These are phyloP conservation scores for Nakazawaea ishiwadae DNA, from an alignment of 805 yeast species.

Conservation along the genomic window DNA sequence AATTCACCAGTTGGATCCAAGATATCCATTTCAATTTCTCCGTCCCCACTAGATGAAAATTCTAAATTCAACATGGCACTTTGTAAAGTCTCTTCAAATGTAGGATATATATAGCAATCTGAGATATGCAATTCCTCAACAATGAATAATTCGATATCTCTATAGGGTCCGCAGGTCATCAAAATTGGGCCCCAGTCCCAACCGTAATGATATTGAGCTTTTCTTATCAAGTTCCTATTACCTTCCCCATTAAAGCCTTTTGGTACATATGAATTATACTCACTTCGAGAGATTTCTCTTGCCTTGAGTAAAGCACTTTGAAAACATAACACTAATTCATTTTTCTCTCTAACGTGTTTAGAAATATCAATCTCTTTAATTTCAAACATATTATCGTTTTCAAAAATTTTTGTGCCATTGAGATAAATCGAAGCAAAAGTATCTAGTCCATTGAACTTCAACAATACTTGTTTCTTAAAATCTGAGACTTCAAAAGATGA, in stretches of 20 bases:
- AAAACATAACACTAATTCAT: constrained; percentile 32
- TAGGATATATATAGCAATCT: constrained; percentile 3
- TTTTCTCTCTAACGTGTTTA: constrained; percentile 16
- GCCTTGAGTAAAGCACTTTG: constrained; percentile 32
- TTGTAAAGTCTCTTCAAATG: neutral
- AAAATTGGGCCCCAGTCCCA: constrained; percentile 55
- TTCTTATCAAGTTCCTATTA: constrained; percentile 38
- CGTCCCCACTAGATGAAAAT: neutral
- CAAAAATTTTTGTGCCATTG: constrained; percentile 31
- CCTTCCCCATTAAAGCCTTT: constrained; percentile 38
- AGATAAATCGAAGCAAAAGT: constrained; percentile 36
- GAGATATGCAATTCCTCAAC: constrained; percentile 16
- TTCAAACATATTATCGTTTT: constrained; percentile 40
- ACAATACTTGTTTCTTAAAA: constrained; percentile 15
- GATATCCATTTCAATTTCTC: constrained; percentile 16
- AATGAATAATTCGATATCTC: constrained; percentile 28
- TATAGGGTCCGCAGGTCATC: constrained; percentile 41
- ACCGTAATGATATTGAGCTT: constrained; percentile 51
- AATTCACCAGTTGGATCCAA: constrained; percentile 6
- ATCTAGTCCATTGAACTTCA: constrained; percentile 41
- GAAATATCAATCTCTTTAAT: constrained; percentile 27
- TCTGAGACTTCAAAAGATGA: constrained; percentile 17
- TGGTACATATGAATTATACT: constrained; percentile 20
- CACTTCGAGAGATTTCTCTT: constrained; percentile 27
- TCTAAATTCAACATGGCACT: neutral